A percentile compares a stretch with the other conserved stretches of the same genome.
Evolutionary conservation across 2,329 filamentous ascomycete species (phyloP).

Genomic region (Penicillium thymicola): DNA sequence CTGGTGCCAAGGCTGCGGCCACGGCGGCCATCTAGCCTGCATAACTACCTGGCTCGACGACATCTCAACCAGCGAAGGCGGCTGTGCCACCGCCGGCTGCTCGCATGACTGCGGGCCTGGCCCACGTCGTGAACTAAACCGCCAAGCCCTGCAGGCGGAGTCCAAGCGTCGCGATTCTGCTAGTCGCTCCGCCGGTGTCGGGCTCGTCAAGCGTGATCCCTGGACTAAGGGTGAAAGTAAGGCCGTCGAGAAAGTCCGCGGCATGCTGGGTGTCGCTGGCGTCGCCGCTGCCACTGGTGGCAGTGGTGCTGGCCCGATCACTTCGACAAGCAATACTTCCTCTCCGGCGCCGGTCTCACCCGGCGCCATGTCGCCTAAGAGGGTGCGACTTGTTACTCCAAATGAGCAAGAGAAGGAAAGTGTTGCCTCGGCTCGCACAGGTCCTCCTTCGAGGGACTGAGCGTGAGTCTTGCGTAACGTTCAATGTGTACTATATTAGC

Average conservation of each 20-base stretch:
- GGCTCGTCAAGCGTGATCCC: slow-evolving; percentile 44
- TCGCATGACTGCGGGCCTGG: slow-evolving; percentile 58
- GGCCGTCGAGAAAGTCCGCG: slow-evolving; percentile 46
- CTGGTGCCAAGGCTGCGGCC: slow-evolving; percentile 60
- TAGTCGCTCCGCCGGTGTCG: slow-evolving; percentile 33
- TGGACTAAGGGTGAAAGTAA: slow-evolving; percentile 46
- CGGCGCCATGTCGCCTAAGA: slow-evolving; percentile 42
- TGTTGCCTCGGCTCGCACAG: slow-evolving; percentile 20
- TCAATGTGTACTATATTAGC: neutral
- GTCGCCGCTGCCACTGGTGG: slow-evolving; percentile 33
- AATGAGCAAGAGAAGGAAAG: slow-evolving; percentile 38
- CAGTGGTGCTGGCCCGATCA: slow-evolving; percentile 22
- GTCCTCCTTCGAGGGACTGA: slow-evolving; percentile 12
- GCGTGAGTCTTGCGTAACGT: neutral
- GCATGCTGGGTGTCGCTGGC: slow-evolving; percentile 38
- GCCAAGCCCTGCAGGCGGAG: slow-evolving; percentile 31
- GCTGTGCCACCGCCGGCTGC: slow-evolving; percentile 59
- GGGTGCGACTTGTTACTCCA: slow-evolving; percentile 45
- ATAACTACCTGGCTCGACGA: slow-evolving; percentile 55
- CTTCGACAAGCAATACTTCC: slow-evolving; percentile 17
- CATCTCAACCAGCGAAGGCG: slow-evolving; percentile 49
- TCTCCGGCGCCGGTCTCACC: slow-evolving; percentile 27
- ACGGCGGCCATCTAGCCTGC: slow-evolving; percentile 58
- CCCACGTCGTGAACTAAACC: slow-evolving; percentile 42
- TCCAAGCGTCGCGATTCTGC: slow-evolving; percentile 33